Evolutionary conservation across 129 eudicot species (phyloP).

Genomic region (Heracleum sosnowskyi): DNA sequence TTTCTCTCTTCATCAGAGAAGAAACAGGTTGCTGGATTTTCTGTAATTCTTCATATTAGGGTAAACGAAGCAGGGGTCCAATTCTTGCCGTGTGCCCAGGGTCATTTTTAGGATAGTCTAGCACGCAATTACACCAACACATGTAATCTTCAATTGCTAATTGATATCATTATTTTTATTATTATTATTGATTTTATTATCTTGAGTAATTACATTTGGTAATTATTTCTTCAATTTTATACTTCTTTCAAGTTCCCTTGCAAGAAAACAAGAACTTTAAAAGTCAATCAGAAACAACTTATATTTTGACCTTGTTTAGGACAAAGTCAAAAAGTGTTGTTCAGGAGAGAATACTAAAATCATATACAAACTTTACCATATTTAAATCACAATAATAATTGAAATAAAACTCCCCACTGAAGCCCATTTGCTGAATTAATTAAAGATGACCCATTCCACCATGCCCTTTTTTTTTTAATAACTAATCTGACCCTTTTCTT

Average conservation of each 20-base stretch:
- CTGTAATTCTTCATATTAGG: not conserved
- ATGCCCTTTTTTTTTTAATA: not conserved
- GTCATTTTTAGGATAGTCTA: not conserved
- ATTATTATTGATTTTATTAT: not conserved
- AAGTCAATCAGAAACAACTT: not conserved
- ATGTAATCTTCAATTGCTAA: not conserved
- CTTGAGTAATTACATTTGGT: not conserved
- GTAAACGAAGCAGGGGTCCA: not conserved
- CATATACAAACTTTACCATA: not conserved
- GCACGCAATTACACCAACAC: not conserved
- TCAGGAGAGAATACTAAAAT: not conserved
- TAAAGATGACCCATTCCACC: not conserved
- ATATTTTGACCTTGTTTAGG: not conserved
- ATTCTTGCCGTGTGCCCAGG: not conserved
- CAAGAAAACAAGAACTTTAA: not conserved
- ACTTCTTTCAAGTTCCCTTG: not conserved
- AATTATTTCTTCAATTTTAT: not conserved
- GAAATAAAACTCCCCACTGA: not conserved
- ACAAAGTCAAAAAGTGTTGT: not conserved
- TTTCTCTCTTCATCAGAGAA: not conserved
- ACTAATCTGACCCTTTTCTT: slow-evolving; percentile 3
- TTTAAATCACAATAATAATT: not conserved
- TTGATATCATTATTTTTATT: not conserved
- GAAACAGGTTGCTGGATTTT: not conserved
- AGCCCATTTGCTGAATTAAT: not conserved